phyloP scores from a whole-genome alignment of 2,329 filamentous ascomycete genomes.

The Clarireedia hainanense region DNA sequence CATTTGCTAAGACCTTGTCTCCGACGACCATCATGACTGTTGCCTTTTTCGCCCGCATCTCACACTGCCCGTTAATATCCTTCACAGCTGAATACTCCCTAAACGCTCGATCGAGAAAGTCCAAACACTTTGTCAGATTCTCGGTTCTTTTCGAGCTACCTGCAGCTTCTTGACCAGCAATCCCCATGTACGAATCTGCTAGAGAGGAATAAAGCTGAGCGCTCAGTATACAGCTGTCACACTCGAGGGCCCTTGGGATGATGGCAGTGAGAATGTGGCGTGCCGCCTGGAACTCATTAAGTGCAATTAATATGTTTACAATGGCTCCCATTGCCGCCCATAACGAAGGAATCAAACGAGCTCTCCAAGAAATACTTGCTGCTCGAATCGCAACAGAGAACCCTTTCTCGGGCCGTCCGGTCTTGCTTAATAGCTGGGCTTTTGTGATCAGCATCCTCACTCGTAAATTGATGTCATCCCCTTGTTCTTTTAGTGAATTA shows the following conservation, averaged over 20 bases:
- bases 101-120: conserved; percentile 26
- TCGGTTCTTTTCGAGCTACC: conserved; percentile 36
- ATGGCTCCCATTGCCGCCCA: conserved; percentile 54
- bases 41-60: conserved; percentile 59
- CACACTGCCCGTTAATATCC: conserved; percentile 51
- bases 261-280: conserved; percentile 49
- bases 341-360: conserved; percentile 48
- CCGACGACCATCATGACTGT: conserved; percentile 53
- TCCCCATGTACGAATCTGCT: conserved; percentile 57
- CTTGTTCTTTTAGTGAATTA: conserved; percentile 42
- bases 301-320: conserved; percentile 46
- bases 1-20: conserved; percentile 46
- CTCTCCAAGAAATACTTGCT: conserved; percentile 52
- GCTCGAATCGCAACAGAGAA: conserved; percentile 60
- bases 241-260: conserved; percentile 57
- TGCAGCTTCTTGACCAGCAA: conserved; percentile 42
- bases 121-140: conserved; percentile 35
- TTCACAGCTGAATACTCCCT: conserved; percentile 48
- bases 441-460: conserved; percentile 55
- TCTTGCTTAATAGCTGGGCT: conserved; percentile 50
- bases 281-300: conserved; percentile 53
- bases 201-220: conserved; percentile 52
- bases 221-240: conserved; percentile 46
- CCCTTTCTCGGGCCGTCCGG: conserved; percentile 52
- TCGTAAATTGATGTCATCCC: conserved; percentile 53